phyloP scores from a whole-genome alignment of 2,329 filamentous ascomycete species.

The Botrytis elliptica region DNA sequence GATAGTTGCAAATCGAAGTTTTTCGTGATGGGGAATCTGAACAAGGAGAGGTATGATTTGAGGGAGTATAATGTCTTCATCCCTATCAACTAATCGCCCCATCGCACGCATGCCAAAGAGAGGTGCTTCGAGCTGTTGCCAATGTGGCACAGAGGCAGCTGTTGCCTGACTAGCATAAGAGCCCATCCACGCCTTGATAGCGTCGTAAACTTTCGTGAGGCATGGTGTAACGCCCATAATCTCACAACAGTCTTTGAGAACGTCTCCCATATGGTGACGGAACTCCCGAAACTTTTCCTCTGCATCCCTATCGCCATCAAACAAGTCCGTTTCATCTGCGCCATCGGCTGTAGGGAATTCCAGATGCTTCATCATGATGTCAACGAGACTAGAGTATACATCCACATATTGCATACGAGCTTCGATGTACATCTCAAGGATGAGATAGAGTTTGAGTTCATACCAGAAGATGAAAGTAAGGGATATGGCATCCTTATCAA shows the following conservation, averaged over 20 bases:
- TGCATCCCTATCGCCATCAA: conserved; percentile 91
- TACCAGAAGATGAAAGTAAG: conserved; percentile 98
- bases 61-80: conserved; percentile 83
- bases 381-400: conserved; percentile 84
- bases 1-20: conserved; percentile 96
- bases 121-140: conserved; percentile 94
- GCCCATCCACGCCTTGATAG: conserved; percentile 86
- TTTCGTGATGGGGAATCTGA: conserved; percentile 92
- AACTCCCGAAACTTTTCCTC: conserved; percentile 98
- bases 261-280: conserved; percentile 95
- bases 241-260: conserved; percentile 93
- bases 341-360: conserved; percentile 74
- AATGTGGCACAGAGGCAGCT: conserved; percentile 77
- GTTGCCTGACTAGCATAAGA: conserved; percentile 76
- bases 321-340: conserved; percentile 76
- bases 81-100: conserved; percentile 90
- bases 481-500: conserved; percentile 86
- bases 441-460: conserved; percentile 94
- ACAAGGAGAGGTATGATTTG: conserved; percentile 92
- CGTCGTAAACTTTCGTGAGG: conserved; percentile 79
- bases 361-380: conserved; percentile 87
- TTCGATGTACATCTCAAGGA: conserved; percentile 83
- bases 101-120: conserved; percentile 94
- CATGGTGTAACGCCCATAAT: conserved; percentile 94
- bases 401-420: conserved; percentile 75